phyloP scores from a whole-genome alignment of 169 alveolate species.

The Sarcocystis neurona region DNA sequence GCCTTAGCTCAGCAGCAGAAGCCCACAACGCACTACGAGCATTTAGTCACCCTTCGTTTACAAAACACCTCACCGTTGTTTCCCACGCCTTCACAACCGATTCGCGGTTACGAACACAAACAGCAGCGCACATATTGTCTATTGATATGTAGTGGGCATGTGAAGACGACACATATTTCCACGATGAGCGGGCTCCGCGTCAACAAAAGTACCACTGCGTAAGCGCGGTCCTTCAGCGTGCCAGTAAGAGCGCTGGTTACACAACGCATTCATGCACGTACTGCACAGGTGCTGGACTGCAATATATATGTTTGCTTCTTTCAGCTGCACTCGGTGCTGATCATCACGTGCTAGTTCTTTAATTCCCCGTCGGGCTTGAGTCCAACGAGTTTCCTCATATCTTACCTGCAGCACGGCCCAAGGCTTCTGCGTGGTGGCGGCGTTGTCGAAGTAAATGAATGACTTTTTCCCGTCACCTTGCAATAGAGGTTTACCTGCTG shows the following conservation, averaged over 20 bases:
- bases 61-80: not conserved
- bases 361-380: too few species aligned
- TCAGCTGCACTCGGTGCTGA: too few species aligned
- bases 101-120: too few species aligned
- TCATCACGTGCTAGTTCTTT: too few species aligned
- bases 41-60: not conserved
- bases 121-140: too few species aligned
- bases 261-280: not conserved
- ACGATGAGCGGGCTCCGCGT: too few species aligned
- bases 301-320: not conserved
- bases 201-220: too few species aligned
- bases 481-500: not conserved
- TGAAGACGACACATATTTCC: too few species aligned
- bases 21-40: not conserved
- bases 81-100: too few species aligned
- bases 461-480: not conserved
- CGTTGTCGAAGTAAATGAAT: slow-evolving; percentile 41
- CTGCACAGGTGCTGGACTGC: not conserved
- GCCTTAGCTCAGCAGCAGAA: not conserved
- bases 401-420: slow-evolving; percentile 46
- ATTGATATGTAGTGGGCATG: too few species aligned
- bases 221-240: not conserved
- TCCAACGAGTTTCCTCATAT: not conserved
- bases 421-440: slow-evolving; percentile 63
- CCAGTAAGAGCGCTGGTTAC: not conserved